Percentiles rank a stretch among this genome's conserved stretches.
phyloP scores from a whole-genome alignment of 805 yeast genomes.

The Priceomyces medius region DNA sequence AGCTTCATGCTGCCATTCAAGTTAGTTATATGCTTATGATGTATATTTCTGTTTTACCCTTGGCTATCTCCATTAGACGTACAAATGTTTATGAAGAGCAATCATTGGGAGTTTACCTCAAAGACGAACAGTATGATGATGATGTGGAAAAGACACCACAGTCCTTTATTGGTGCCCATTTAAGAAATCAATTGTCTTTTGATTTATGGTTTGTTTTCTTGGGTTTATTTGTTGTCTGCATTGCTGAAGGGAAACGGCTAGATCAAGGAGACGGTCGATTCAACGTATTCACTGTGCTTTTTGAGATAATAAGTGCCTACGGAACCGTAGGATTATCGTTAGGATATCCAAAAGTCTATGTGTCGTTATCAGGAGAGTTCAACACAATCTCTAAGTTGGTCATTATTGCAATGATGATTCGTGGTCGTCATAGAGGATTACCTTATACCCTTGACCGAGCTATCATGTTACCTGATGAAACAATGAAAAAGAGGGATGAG shows the following conservation, averaged over 20 bases:
- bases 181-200: conserved; percentile 87
- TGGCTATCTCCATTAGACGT: conserved; percentile 93
- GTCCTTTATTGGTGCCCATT: conserved; percentile 79
- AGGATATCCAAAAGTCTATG: conserved; percentile 68
- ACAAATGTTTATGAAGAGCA: conserved; percentile 98
- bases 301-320: conserved; percentile 91
- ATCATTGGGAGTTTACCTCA: conserved; percentile 80
- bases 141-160: conserved; percentile 44
- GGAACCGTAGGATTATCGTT: conserved; percentile 94
- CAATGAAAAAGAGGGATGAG: conserved; percentile 59
- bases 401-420: conserved; percentile 82
- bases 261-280: conserved; percentile 46
- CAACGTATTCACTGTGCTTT: conserved; percentile 68
- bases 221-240: conserved; percentile 82
- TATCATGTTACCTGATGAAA: conserved; percentile 75
- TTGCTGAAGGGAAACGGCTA: conserved; percentile 74
- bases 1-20: conserved; percentile 85
- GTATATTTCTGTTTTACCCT: conserved; percentile 95
- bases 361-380: conserved; percentile 76
- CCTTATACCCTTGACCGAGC: conserved; percentile 95
- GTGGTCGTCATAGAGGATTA: conserved; percentile 96
- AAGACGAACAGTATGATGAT: conserved; percentile 30
- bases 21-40: conserved; percentile 94
- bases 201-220: conserved; percentile 92
- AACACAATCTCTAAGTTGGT: conserved; percentile 74